Evolutionary conservation across 768 basidiomycete species (phyloP), one percentile per base, ranked within the genome.

Genomic region (Xerocomellus chrysenteron): DNA sequence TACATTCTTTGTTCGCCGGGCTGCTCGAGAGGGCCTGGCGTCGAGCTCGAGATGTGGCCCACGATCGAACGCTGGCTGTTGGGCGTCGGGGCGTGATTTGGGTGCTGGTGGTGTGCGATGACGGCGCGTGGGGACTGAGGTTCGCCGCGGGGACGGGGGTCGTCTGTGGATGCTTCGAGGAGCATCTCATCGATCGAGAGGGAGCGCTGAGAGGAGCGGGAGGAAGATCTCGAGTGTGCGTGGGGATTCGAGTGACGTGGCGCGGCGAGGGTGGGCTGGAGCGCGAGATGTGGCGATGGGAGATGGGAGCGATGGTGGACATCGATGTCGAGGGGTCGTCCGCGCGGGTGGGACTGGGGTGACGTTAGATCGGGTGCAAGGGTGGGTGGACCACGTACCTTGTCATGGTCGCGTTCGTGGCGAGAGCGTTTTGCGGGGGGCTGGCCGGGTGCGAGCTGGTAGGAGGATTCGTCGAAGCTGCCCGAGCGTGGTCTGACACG

Each of bases 391-490:
- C 4, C 1, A 65, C 64, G 4, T 36, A 60, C 64, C 57, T 57
- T 65, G 47, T 71, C 67, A 44, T 72, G 68, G 42, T 74, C 74
- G 54, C 73, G 75, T 13, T 75, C 79, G 39, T 62, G 65, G 35
- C 82, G 74, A 0, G 73, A 57, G 33, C 79, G 77, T 67, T 86
- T 86, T 32, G 71, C 41, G 7, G 85, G 84, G 0, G 82, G 83
- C 32, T 78, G 77, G 0, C 66, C 74, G 12, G 74, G 65, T 19
- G 68, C 66, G 10, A 65, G 59, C 28, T 69, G 68, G 26, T 64
- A 62, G 1, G 65, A 54, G 10, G 73, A 54, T 17, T 74, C 73
- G 48, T 80, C 80, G 28, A 77, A 59, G 62, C 77, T 79, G 47
- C 71, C 76, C 1, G 78, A 75, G 54, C 80, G 72, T 6, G 77